Evolutionary conservation across 805 yeast genomes (phyloP), one percentile per base, ranked within the genome.

Genomic region (Schwanniomyces vanrijiae): DNA sequence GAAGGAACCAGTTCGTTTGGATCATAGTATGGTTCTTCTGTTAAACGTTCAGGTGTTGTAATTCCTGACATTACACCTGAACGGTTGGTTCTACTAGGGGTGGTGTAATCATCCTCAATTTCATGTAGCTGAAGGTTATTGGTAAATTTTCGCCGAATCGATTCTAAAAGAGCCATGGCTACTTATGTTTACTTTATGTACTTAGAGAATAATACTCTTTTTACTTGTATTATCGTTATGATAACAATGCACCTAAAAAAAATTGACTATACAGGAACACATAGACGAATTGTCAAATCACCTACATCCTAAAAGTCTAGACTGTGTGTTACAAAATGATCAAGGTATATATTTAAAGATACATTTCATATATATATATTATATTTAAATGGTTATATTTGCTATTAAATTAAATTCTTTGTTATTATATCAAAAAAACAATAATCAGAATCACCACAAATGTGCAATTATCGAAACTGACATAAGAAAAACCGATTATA

Each of bases 1-100:
- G 73, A 66, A 2, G 78, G 78, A 1, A 73, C 72, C 7, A 57
- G 55, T 45, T 71, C 76, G 34, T 59, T 50, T 2, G 66, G 69
- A 44, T 69, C 73, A 50, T 40, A 48, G 24, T 38, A 38, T 22
- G 41, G 29, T 3, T 22, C 21, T 38, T 5, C 5, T 16, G 28
- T 22, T 8, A 5, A 3, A 4, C 24, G n/a, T n/a, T 37, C 39
- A 2, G 25, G 22, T 20, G 14, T 37, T n/a, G 48, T 25, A 28
- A 26, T 24, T 29, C 29, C 29, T 26, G 29, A 26, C 6, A 13
- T 11, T 16, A 18, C 10, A 5, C 11, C n/a, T 7, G 38, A 21
- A 14, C 18, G 38, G 19, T 40, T 45, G n/a, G 47, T 18, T 38
- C 60, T 40, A 3, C 55, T 52, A 25, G 57, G 54, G 8, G 47